These are phyloP conservation scores for Casuarina cunninghamiana DNA, from an alignment of 306 rosid genomes.

Conservation along the genomic window DNA sequence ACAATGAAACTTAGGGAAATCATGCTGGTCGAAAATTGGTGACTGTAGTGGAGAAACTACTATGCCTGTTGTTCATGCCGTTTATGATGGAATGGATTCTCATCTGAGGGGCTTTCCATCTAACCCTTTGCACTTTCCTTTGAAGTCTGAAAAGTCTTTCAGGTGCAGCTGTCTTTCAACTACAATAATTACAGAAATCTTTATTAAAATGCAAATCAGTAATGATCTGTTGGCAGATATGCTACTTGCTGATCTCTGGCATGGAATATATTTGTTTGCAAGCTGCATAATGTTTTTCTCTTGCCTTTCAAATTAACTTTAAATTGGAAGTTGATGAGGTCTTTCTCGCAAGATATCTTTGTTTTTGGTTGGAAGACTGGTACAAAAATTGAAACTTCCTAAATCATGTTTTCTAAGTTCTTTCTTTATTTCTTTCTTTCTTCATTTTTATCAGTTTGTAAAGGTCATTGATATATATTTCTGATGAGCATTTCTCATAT, in stretches of 20 bases:
- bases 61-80: not conserved
- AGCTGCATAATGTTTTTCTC: not conserved
- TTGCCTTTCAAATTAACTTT: not conserved
- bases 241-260: not conserved
- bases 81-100: not conserved
- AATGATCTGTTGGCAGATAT: not conserved
- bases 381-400: not conserved
- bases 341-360: not conserved
- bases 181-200: not conserved
- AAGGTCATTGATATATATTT: conserved; percentile 23
- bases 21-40: not conserved
- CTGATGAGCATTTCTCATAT: conserved; percentile 40
- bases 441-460: not conserved
- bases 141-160: not conserved
- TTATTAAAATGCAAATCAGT: not conserved
- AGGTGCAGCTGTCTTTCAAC: not conserved
- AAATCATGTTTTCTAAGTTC: not conserved
- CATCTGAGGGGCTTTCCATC: not conserved
- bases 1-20: not conserved
- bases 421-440: not conserved
- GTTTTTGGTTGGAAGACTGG: not conserved
- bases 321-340: not conserved
- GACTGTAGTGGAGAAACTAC: not conserved
- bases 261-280: not conserved
- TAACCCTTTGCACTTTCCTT: not conserved